Base-by-base conservation (phyloP, 2,329 filamentous ascomycete genomes). In the Scedosporium minutisporum region DNA sequence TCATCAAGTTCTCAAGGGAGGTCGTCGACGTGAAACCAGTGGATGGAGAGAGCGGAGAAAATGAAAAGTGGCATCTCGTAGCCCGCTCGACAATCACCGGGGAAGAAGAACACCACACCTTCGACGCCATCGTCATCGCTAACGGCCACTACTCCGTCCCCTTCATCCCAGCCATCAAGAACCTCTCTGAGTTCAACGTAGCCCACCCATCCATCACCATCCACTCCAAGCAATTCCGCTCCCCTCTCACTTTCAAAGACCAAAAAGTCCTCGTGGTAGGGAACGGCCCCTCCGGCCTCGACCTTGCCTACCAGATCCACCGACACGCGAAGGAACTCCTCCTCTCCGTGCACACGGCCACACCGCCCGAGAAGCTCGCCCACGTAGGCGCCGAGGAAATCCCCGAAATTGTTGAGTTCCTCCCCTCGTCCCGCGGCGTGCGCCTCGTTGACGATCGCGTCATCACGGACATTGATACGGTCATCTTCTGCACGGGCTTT, bases 401-500 rank as follows among this genome's bases (percentile, higher is more conserved):
- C 3, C 75, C 80, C 6, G 76, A 82, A 65, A 90, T 91, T 63
- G 78, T 80, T 6, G 85, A 74, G 70, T 89, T 79, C 66, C 73
- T 80, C 12, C 70, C 77, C 0, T 74, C 80, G 3, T 75, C 82
- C 60, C 80, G 85, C 65, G 86, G 82, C 3, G 80, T 95, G 1
- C 78, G 81, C 38, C 90, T 96, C 65, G 78, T 80, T 48, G 81
- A 91, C 68, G 88, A 88, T 2, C 78, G 78, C 0, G 70, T 87
- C 9, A 89, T 91, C 69, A 75, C 76, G 3, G 77, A 86, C 41
- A 74, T 97, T 63, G 93, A 97, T 69, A 82, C 85, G 1, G 77
- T 97, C 5, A 72, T 97, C 29, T 97, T 93, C 73, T 93, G 90
- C 72, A 97, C 93, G 0, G 93, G 93, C 0, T 97, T 96, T 69